Conservation (phyloP, 805 yeast species). For the Lipomyces anomalus region DNA sequence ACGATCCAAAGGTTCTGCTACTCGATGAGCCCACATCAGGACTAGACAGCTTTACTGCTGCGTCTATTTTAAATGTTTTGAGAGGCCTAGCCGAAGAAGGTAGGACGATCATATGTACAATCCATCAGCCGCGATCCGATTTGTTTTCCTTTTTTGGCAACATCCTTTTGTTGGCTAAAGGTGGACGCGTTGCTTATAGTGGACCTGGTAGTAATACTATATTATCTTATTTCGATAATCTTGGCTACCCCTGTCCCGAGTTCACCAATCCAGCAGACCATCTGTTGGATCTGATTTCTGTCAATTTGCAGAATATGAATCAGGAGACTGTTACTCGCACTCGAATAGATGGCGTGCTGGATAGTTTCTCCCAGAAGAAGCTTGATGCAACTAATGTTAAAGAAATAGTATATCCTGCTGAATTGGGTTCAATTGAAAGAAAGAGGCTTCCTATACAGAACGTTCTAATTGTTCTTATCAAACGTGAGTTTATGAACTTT, state of each 20-base stretch:
- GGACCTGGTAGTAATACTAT: constrained; percentile 46
- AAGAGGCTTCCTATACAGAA: constrained; percentile 33
- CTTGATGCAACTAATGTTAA: no score
- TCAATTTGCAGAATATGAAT: constrained; percentile 42
- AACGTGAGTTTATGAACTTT: constrained; percentile 42
- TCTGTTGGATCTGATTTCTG: constrained; percentile 63
- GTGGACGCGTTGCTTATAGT: constrained; percentile 58
- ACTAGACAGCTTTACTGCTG: constrained; percentile 72
- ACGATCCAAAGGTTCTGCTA: constrained; percentile 63
- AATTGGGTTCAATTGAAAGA: constrained; percentile 32
- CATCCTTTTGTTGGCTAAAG: constrained; percentile 64
- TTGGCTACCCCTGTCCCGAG: constrained; percentile 55
- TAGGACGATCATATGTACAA: constrained; percentile 66
- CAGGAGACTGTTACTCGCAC: constrained; percentile 39
- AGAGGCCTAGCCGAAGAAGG: constrained; percentile 50
- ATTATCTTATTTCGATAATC: constrained; percentile 41
- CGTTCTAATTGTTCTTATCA: constrained; percentile 35
- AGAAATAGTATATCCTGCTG: constrained; percentile 22
- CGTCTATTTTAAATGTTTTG: constrained; percentile 57
- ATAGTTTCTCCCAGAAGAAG: constrained; percentile 6
- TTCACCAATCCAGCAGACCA: constrained; percentile 68
- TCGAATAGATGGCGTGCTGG: constrained; percentile 39
- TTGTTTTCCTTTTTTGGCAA: constrained; percentile 62
- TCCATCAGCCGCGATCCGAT: constrained; percentile 77
- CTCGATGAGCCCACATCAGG: constrained; percentile 91